Evolutionary conservation across 2,329 filamentous ascomycete species (phyloP), one percentile per base, ranked within the genome.

Genomic region (Scedosporium dehoogii): DNA sequence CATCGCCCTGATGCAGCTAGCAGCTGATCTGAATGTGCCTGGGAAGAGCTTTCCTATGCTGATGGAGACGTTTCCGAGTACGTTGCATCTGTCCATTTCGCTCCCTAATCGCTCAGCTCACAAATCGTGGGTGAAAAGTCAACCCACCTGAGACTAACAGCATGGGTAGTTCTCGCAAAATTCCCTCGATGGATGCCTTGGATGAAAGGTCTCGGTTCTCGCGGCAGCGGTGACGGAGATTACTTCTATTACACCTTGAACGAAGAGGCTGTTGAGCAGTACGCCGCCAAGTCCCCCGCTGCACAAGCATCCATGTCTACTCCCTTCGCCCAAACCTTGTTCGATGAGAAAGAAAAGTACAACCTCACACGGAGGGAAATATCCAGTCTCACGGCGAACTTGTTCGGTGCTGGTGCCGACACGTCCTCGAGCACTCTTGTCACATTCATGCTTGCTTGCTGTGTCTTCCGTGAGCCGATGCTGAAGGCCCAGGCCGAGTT

Each of bases 1-100:
- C n/a, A 81, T 85, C 63, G 78, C 80, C 0, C 72, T 82, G 27
- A 81, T 85, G 77, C 79, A 85, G 62, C 75, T 81, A 61, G 81
- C 82, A 0, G 82, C 81, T 1, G 81, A 83, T 62, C 71, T 85
- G n/a, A 81, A 80, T 65, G 79, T 81, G 56, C 76, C 79, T 0
- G 79, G 79, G 7, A 82, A 82, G 68, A 78, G 71, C 0, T 84
- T 82, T 66, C 82, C 80, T 23, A 83, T 79, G 79, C 70, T 85
- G 27, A 76, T 85, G 74, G 81, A 84, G 69, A 83, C 81, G 0
- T 83, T 83, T 62, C 79, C 79, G 1, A 69, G 76, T 42, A 73
- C 81, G 16, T 76, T 23, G 75, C 71, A 23, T 78, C 82, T 58
- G 29, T 79, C 80, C 9, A 77, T 75, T 44, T 73, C 71, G 66